These are phyloP conservation scores for Trichoderma orchidacearum DNA, from an alignment of 495 filamentous ascomycete genomes.

Conservation along the genomic window DNA sequence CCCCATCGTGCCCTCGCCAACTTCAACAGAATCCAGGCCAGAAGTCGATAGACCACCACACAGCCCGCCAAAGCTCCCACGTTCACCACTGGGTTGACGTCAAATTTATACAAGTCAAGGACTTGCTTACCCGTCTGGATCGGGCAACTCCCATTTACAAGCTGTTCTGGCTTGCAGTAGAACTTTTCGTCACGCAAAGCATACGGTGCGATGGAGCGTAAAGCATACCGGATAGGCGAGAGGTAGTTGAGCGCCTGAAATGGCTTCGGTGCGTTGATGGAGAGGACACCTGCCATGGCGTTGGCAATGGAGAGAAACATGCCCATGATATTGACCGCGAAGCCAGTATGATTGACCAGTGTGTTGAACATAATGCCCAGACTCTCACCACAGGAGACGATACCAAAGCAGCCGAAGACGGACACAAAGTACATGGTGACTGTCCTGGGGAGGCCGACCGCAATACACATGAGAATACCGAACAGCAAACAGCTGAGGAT, in stretches of 20 bases:
- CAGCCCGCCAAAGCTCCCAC: constrained; percentile 44
- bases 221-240: constrained; percentile 52
- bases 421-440: constrained; percentile 49
- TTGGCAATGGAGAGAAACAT: constrained; percentile 50
- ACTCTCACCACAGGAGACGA: constrained; percentile 60
- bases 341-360: constrained; percentile 56
- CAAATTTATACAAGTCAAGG: constrained; percentile 46
- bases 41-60: constrained; percentile 46
- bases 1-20: constrained; percentile 22
- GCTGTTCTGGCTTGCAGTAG: constrained; percentile 40
- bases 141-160: constrained; percentile 44
- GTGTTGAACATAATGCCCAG: constrained; percentile 74
- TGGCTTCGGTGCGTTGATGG: constrained; percentile 47
- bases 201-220: constrained; percentile 49
- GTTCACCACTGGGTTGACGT: constrained; percentile 41
- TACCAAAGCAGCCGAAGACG: constrained; percentile 54
- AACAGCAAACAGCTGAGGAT: constrained; percentile 50
- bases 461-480: constrained; percentile 41
- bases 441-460: constrained; percentile 47
- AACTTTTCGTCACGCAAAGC: constrained; percentile 42
- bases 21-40: constrained; percentile 50
- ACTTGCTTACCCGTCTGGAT: constrained; percentile 50
- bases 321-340: constrained; percentile 55
- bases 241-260: constrained; percentile 57
- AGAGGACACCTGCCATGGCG: constrained; percentile 56